Evolutionary conservation across 768 basidiomycete species (phyloP).

Genomic region (Gyrodon lividus): DNA sequence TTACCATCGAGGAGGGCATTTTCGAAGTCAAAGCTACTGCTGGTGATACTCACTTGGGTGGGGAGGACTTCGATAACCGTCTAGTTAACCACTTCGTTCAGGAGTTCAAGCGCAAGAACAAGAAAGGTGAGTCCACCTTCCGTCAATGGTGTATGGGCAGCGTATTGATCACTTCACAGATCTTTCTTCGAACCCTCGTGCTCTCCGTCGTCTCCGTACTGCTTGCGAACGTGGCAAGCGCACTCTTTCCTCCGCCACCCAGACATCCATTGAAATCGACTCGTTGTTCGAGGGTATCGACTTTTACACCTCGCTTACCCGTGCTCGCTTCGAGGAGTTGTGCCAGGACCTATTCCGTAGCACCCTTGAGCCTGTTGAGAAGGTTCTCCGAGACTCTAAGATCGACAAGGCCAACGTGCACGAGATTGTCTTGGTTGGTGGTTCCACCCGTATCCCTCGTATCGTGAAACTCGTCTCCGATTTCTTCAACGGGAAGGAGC

Average conservation of each 20-base stretch:
- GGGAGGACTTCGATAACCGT: constrained; percentile 97
- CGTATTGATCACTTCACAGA: constrained; percentile 44
- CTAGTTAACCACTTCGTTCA: constrained; percentile 96
- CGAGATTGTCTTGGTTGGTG: constrained; percentile 97
- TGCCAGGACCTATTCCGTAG: constrained; percentile 94
- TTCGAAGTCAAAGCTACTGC: constrained; percentile 98
- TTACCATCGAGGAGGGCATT: constrained; percentile 96
- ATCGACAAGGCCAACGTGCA: constrained; percentile 95
- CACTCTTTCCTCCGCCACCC: constrained; percentile 93
- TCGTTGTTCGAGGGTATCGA: constrained; percentile 97
- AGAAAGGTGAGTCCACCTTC: constrained; percentile 62
- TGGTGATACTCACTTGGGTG: constrained; percentile 97
- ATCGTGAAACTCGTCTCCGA: constrained; percentile 97
- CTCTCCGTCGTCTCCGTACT: constrained; percentile 94
- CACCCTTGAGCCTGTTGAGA: constrained; percentile 94
- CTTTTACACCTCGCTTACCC: constrained; percentile 97
- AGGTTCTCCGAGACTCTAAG: constrained; percentile 96
- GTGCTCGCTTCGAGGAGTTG: constrained; percentile 96
- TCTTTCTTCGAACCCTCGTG: constrained; percentile 88
- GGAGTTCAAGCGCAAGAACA: constrained; percentile 97
- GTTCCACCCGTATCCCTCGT: constrained; percentile 97
- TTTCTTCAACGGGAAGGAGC: constrained; percentile 98
- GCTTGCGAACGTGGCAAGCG: constrained; percentile 99
- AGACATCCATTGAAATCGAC: constrained; percentile 97
- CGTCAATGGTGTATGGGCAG: neutral